Evolutionary conservation across 2,329 filamentous ascomycete species (phyloP), one percentile per base, ranked within the genome.

Genomic region (Phaeosphaeriaceae sp.): DNA sequence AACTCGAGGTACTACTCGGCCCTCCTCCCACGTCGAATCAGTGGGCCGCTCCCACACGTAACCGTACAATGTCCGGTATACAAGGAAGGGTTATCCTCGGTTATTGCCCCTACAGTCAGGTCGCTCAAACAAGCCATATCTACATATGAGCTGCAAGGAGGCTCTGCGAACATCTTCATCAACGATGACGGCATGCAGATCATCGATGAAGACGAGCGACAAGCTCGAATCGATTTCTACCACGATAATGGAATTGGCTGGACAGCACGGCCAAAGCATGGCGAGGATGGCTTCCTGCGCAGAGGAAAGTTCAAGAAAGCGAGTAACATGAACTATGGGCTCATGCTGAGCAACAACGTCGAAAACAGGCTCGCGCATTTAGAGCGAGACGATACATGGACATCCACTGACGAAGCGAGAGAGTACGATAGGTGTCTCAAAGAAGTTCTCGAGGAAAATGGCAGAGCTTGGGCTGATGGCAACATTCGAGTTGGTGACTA

Each of bases 401-500:
- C 52, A 17, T 75, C 79, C 53, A 67, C 76, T 31, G 68, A 77
- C n/a, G 74, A 78, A 25, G 65, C 71, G 17, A 76, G 75, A 65
- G 76, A 70, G 2, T 76, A 75, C 50, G 45, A 50, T 2, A 48
- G 62, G 1, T 64, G 63, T n/a, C 53, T 93, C 42, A 85, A 86
- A 65, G 85, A 90, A 58, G 85, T 89, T n/a, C 83, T 93, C 33
- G 84, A 88, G 46, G 86, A 79, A 48, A 87, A 88, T 21, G 86
- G 89, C 25, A 89, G 89, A 24, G 91, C 67, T 11, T 76, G 89
- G 90, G 91, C 91, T 17, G 91, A 93, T 72, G 92, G 92, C 60
- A 93, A 95, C 76, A 90, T 96, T 67, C 91, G 92, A 51, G 82
- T 96, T 24, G 92, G 92, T 54, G 92, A 96, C 78, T 93, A 93